phyloP scores from a whole-genome alignment of 352 stramenopile genomes.

The Sclerospora graminicola region DNA sequence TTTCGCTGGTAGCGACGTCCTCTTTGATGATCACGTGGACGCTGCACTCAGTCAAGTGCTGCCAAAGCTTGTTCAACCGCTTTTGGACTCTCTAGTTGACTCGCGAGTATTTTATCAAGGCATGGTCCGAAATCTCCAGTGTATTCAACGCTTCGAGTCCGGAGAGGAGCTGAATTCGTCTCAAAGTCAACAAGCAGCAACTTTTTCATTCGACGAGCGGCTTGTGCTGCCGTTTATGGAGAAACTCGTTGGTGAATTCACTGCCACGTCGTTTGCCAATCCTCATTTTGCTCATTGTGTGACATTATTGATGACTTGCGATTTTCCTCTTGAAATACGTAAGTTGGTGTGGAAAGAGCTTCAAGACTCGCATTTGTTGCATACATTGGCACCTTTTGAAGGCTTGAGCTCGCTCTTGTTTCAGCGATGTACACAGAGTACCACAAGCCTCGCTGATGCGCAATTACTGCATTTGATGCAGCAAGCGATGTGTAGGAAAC shows the following conservation, averaged over 20 bases:
- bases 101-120: slow-evolving; percentile 30
- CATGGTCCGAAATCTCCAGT: slow-evolving; percentile 38
- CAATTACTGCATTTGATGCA: slow-evolving; percentile 40
- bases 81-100: slow-evolving; percentile 16
- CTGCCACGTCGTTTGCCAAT: slow-evolving; percentile 55
- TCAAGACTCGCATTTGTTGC: slow-evolving; percentile 33
- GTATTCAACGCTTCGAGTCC: slow-evolving; percentile 35
- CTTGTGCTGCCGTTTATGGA: slow-evolving; percentile 60
- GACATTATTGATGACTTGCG: slow-evolving; percentile 42
- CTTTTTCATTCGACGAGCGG: slow-evolving; percentile 38
- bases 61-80: slow-evolving; percentile 27
- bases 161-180: slow-evolving; percentile 2
- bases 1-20: slow-evolving; percentile 55
- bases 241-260: slow-evolving; percentile 58
- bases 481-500: slow-evolving; percentile 24
- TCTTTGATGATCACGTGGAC: slow-evolving; percentile 62
- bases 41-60: slow-evolving; percentile 38
- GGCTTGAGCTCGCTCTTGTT: slow-evolving; percentile 17
- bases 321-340: slow-evolving; percentile 45
- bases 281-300: slow-evolving; percentile 51
- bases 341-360: slow-evolving; percentile 71
- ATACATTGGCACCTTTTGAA: slow-evolving; percentile 37
- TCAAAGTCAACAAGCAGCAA: slow-evolving; percentile 2
- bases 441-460: slow-evolving; percentile 19
- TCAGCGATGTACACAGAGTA: slow-evolving; percentile 21